Evolutionary conservation across 495 filamentous ascomycete genomes (phyloP), one percentile per base, ranked within the genome.

Genomic region (Symbiotaphrina buchneri): DNA sequence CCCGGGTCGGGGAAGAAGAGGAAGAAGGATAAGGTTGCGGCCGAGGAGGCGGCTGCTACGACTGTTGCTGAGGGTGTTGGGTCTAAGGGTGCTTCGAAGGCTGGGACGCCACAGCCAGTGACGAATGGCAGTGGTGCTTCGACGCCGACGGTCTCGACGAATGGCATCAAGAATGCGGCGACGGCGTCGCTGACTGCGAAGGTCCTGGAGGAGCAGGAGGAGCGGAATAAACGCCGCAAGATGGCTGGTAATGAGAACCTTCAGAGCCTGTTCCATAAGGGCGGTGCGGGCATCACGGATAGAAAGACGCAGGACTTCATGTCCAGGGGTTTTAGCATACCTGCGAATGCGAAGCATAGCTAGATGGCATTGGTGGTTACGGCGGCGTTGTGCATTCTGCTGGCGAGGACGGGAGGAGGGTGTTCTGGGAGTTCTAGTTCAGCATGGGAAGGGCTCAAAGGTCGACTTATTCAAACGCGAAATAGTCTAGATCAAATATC

Each of bases 141-240:
- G 5, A 18, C 17, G 4, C 20, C 28, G 16, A 34, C 16, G 27
- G 28, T 33, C 5, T n/a, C n/a, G n/a, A 21, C 14, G 19, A 55
- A 52, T 33, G 60, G 66, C 17, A 92, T 95, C 46, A 87, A 90
- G 47, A 84, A 93, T 41, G 60, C 78, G 3, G 65, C 77, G 10
- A 85, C 87, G 4, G 82, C 85, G 0, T 71, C 67, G 7, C 49
- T 95, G 14, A 90, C 87, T 4, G 77, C 74, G 0, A 80, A 66
- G 38, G 83, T 97, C 0, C 46, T 93, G 6, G 71, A 73, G 6
- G 87, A 94, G 37, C 75, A 93, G 46, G 73, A 80, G 28, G 70
- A 74, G 43, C 65, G 63, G 37, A 78, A 79, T 28, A 93, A 90
- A 47, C 54, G 71, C 35, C 63, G 81, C 27, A 92, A 79, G 47